phyloP scores from a whole-genome alignment of 2,329 filamentous ascomycete genomes.

The Golovinomyces cichoracearum region DNA sequence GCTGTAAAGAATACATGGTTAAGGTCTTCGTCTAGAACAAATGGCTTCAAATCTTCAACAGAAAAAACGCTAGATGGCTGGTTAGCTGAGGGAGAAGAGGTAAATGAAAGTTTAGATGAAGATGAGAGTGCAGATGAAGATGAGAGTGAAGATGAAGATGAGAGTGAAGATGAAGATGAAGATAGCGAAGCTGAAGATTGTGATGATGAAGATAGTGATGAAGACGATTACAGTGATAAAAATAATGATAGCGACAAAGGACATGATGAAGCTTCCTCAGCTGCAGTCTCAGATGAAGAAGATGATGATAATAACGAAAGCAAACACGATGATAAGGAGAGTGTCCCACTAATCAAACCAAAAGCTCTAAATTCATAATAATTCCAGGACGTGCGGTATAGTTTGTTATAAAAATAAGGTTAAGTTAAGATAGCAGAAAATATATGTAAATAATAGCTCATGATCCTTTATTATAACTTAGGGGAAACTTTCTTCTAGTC shows the following conservation, averaged over 20 bases:
- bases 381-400: too few relatives aligned
- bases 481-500: too few relatives aligned
- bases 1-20: slow-evolving; percentile 19
- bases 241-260: slow-evolving; percentile 8
- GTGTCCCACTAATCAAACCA: too few relatives aligned
- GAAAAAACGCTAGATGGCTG: slow-evolving; percentile 80
- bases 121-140: slow-evolving; percentile 24
- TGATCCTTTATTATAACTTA: too few relatives aligned
- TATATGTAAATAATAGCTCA: too few relatives aligned
- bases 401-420: too few relatives aligned
- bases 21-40: slow-evolving; percentile 20
- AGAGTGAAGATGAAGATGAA: slow-evolving; percentile 5
- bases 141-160: slow-evolving; percentile 19
- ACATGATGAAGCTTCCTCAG: slow-evolving; percentile 14
- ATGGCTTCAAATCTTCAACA: slow-evolving; percentile 19
- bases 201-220: slow-evolving; percentile 9
- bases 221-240: slow-evolving; percentile 5
- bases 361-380: too few relatives aligned
- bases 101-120: slow-evolving; percentile 24
- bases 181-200: slow-evolving; percentile 12
- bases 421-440: too few relatives aligned
- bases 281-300: too few relatives aligned
- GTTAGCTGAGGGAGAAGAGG: slow-evolving; percentile 37
- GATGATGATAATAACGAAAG: too few relatives aligned
- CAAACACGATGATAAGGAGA: too few relatives aligned